Conservation (phyloP, 2,329 filamentous ascomycete species). For the Aspergillus fumigatus region DNA sequence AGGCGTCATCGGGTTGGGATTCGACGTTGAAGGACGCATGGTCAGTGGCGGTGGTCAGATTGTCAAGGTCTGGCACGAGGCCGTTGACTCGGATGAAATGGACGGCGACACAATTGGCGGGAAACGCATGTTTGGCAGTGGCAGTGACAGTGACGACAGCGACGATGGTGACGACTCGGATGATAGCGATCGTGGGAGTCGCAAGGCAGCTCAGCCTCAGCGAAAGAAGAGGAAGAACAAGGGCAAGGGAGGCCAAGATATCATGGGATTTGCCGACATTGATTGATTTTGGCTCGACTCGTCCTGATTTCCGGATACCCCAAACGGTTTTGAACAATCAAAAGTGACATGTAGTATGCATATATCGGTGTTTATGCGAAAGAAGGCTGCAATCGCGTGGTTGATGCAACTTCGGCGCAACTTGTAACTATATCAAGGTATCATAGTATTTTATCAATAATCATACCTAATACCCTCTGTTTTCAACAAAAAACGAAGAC, state of each 20-base stretch:
- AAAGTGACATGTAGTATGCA: slow-evolving; percentile 3
- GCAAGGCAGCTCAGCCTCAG: slow-evolving; percentile 40
- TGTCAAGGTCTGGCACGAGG: slow-evolving; percentile 86
- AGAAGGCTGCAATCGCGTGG: neutral
- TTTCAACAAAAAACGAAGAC: neutral
- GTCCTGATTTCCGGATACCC: slow-evolving; percentile 10
- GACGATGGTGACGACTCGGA: slow-evolving; percentile 38
- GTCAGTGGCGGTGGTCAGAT: slow-evolving; percentile 82
- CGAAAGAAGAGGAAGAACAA: slow-evolving; percentile 45
- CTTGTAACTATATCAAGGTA: neutral
- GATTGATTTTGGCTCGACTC: slow-evolving; percentile 17
- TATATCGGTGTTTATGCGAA: slow-evolving; percentile 7
- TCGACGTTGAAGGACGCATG: slow-evolving; percentile 80
- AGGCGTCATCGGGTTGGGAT: slow-evolving; percentile 73
- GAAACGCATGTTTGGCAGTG: slow-evolving; percentile 35
- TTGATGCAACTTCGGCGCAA: neutral
- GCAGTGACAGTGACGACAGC: slow-evolving; percentile 42
- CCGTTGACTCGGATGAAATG: slow-evolving; percentile 50
- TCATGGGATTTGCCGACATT: slow-evolving; percentile 43
- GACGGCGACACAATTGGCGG: slow-evolving; percentile 36
- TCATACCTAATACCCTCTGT: neutral
- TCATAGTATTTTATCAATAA: neutral
- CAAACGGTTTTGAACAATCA: neutral
- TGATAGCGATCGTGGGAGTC: slow-evolving; percentile 45
- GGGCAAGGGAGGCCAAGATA: slow-evolving; percentile 38